A percentile compares a stretch with the other conserved stretches of the same genome.
These are phyloP conservation scores for Gloeopeniophorella convolvens DNA, from an alignment of 768 basidiomycete species.

Conservation along the genomic window DNA sequence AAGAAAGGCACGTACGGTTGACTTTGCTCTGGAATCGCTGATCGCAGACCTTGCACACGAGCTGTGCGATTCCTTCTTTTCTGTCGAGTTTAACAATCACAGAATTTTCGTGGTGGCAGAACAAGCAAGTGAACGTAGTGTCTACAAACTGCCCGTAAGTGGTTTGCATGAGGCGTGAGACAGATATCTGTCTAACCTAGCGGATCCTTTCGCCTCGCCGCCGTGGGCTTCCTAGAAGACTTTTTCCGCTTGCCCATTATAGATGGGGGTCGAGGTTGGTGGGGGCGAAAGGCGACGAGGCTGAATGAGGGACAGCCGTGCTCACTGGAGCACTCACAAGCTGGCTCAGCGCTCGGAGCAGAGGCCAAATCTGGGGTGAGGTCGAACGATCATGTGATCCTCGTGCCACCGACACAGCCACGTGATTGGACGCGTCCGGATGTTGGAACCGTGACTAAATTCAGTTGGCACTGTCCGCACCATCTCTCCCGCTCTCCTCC, in stretches of 20 bases:
- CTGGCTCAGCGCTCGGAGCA: too few relatives aligned
- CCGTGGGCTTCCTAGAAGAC: constrained; percentile 73
- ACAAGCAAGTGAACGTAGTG: constrained; percentile 78
- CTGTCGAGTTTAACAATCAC: constrained; percentile 80
- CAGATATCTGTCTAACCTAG: constrained; percentile 45
- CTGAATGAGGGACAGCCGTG: too few relatives aligned
- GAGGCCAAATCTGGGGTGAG: too few relatives aligned
- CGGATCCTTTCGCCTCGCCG: constrained; percentile 59
- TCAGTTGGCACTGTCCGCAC: not conserved
- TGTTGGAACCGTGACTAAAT: constrained; percentile 14
- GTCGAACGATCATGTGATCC: constrained; percentile 6
- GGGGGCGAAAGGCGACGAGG: not conserved
- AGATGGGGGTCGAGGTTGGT: constrained; percentile 5
- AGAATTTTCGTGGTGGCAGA: constrained; percentile 87
- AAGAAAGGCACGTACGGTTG: constrained; percentile 52
- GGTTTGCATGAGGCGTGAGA: constrained; percentile 4
- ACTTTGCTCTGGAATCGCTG: constrained; percentile 85
- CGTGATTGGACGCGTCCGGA: constrained; percentile 25
- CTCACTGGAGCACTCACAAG: too few relatives aligned
- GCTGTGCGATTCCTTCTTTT: constrained; percentile 76
- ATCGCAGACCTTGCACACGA: constrained; percentile 80
- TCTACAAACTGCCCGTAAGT: constrained; percentile 37
- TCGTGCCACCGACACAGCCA: not conserved
- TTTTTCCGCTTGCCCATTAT: constrained; percentile 89
- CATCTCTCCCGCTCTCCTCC: not conserved